A percentile compares a stretch with the other conserved stretches of the same genome.
Conservation (phyloP, 148 eudicot species). For the Cornus florida region DNA sequence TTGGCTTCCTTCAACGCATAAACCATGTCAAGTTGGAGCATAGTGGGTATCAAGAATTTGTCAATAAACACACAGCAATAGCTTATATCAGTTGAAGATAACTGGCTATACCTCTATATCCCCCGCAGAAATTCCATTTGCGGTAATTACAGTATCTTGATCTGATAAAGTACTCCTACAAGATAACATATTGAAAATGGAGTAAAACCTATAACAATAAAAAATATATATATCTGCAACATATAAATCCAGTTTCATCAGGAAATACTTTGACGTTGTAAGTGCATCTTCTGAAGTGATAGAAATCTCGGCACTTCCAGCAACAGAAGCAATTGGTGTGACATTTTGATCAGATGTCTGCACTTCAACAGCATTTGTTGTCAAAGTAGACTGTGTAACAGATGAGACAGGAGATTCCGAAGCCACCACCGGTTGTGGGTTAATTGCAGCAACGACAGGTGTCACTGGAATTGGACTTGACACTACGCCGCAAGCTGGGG, state of each 20-base stretch:
- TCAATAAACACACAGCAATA: slow-evolving; percentile 1
- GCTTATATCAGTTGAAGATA: background rate
- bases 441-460: slow-evolving; percentile 37
- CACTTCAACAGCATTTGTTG: slow-evolving; percentile 29
- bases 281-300: slow-evolving; percentile 24
- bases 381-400: slow-evolving; percentile 28
- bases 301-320: slow-evolving; percentile 28
- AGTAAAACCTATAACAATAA: background rate
- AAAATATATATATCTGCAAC: background rate
- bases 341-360: slow-evolving; percentile 33
- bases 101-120: slow-evolving; percentile 49
- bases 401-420: slow-evolving; percentile 32
- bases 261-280: slow-evolving; percentile 44
- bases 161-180: slow-evolving; percentile 41
- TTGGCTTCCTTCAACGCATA: slow-evolving; percentile 52
- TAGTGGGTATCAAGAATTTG: slow-evolving; percentile 3
- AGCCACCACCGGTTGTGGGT: slow-evolving; percentile 34
- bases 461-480: slow-evolving; percentile 52
- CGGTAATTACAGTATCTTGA: slow-evolving; percentile 41
- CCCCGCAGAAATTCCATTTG: slow-evolving; percentile 30
- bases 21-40: slow-evolving; percentile 1
- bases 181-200: slow-evolving; percentile 9
- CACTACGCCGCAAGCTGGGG: slow-evolving; percentile 21
- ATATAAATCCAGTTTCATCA: slow-evolving; percentile 10
- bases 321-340: slow-evolving; percentile 29